Conservation (phyloP, 2,329 filamentous ascomycete species). For the Biscogniauxia mediterranea region DNA sequence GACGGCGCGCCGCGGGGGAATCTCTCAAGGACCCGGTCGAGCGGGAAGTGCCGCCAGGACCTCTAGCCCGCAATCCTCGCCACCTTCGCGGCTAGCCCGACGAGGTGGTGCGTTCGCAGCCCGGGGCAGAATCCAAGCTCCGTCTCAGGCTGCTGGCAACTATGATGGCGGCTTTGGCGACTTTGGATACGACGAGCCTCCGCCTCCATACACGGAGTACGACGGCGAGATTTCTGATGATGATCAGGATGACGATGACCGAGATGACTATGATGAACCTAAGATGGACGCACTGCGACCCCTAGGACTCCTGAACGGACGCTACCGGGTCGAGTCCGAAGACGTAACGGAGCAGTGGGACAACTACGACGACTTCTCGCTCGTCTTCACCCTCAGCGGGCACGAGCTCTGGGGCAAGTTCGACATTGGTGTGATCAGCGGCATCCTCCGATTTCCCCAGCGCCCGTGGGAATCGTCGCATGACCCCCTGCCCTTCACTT, state of each 20-base stretch:
- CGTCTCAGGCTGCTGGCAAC: neutral
- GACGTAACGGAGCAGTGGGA: conserved; percentile 29
- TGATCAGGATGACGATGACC: conserved; percentile 9
- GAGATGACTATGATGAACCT: conserved; percentile 7
- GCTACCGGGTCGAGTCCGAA: conserved; percentile 38
- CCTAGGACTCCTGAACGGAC: conserved; percentile 43
- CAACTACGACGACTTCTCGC: conserved; percentile 26
- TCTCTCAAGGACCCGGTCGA: conserved; percentile 17
- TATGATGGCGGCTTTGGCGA: conserved; percentile 9
- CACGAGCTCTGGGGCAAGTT: conserved; percentile 46
- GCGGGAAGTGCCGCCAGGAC: neutral
- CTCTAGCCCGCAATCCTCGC: conserved; percentile 2
- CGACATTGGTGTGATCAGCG: conserved; percentile 40
- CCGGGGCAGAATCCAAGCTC: conserved; percentile 22
- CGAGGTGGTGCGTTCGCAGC: conserved; percentile 24
- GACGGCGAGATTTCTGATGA: conserved; percentile 1
- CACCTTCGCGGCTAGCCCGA: conserved; percentile 26
- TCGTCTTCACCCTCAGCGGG: conserved; percentile 40
- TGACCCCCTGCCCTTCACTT: conserved; percentile 30
- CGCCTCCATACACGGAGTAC: conserved; percentile 23
- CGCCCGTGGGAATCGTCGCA: conserved; percentile 34
- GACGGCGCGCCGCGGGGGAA: conserved; percentile 24
- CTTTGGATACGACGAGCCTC: conserved; percentile 19
- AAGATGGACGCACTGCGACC: conserved; percentile 16
- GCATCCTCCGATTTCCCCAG: conserved; percentile 41